Conservation (phyloP, 306 rosid species). For the Citrullus mucosospermus region DNA sequence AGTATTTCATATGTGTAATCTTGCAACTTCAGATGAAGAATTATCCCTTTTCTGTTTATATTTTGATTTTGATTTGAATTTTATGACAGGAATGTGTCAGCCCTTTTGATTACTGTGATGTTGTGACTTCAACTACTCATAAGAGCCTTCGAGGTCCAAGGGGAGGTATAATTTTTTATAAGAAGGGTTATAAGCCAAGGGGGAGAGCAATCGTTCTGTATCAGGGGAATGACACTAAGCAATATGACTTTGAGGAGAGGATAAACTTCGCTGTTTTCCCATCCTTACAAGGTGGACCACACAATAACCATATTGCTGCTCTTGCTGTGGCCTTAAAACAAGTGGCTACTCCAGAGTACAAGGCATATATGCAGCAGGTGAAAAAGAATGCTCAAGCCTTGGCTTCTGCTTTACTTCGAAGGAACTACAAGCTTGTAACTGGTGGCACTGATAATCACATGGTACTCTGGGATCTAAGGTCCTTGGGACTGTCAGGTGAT, state of each 20-base stretch:
- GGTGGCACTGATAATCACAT: conserved; percentile 96
- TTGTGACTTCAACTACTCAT: conserved; percentile 95
- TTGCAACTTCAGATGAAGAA: not conserved
- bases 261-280: conserved; percentile 89
- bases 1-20: not conserved
- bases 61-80: not conserved
- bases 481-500: conserved; percentile 80
- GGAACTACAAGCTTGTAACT: conserved; percentile 69
- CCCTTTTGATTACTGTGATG: conserved; percentile 91
- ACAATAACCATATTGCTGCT: conserved; percentile 94
- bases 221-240: conserved; percentile 61
- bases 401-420: conserved; percentile 65
- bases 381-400: conserved; percentile 85
- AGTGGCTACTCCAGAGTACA: conserved; percentile 72
- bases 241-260: conserved; percentile 82
- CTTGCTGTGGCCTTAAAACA: conserved; percentile 93
- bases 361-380: conserved; percentile 92
- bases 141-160: conserved; percentile 99
- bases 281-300: conserved; percentile 96
- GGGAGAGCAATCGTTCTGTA: conserved; percentile 53
- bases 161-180: conserved; percentile 88
- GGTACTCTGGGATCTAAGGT: conserved; percentile 91
- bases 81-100: conserved; percentile 56
- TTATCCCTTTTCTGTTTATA: not conserved
- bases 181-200: conserved; percentile 79